phyloP scores from a whole-genome alignment of 208 protist species.

The Wallacemonas rigidus region DNA sequence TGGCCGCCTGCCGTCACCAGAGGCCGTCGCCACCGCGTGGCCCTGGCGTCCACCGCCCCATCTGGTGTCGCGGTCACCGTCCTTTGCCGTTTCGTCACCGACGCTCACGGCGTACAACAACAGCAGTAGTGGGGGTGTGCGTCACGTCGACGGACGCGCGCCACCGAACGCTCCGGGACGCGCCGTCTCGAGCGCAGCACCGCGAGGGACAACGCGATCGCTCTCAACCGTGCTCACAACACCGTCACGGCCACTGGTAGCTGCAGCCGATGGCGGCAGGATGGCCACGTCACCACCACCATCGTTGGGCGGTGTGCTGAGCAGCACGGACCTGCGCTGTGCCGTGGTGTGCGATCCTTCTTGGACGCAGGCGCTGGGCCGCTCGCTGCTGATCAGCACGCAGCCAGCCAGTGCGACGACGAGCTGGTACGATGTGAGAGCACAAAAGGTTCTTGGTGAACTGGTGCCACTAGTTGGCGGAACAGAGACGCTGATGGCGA shows the following conservation, averaged over 20 bases:
- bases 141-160: background rate
- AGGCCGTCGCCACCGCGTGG: slow-evolving; percentile 10
- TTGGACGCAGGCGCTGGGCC: background rate
- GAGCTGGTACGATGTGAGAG: background rate
- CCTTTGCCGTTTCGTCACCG: slow-evolving; percentile 6
- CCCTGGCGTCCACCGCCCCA: background rate
- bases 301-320: background rate
- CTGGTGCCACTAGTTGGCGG: slow-evolving; percentile 4
- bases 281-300: background rate
- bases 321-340: slow-evolving; percentile 16
- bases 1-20: slow-evolving; percentile 12
- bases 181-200: no score
- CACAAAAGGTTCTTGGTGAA: background rate
- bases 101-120: background rate
- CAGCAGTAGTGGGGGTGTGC: no score
- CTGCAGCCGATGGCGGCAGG: background rate
- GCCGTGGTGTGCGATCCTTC: background rate
- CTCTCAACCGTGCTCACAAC: background rate
- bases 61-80: slow-evolving; percentile 7
- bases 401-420: slow-evolving; percentile 5
- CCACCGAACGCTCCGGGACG: no score
- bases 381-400: background rate
- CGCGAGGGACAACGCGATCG: background rate
- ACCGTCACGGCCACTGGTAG: background rate
- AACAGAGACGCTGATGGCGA: background rate